Evolutionary conservation across 805 yeast species (phyloP).

Genomic region (Yamadazyma nakazawae): DNA sequence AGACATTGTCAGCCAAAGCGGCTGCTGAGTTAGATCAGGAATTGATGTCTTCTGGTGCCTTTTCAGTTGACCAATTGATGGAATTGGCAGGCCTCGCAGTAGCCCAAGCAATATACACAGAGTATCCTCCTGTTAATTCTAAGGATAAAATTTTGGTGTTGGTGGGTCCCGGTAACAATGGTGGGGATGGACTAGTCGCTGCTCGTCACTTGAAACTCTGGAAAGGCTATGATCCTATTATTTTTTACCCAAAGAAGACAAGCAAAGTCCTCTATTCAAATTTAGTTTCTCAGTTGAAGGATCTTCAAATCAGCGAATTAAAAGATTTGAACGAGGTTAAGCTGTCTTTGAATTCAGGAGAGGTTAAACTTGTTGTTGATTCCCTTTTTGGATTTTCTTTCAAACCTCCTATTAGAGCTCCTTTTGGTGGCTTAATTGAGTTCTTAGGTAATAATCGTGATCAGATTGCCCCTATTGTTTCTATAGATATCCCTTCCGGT

Average conservation of each 20-base stretch:
- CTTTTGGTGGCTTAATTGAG: conserved; percentile 51
- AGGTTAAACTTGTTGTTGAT: conserved; percentile 54
- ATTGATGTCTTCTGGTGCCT: conserved; percentile 80
- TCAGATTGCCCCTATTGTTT: conserved; percentile 59
- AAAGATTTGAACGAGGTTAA: conserved; percentile 33
- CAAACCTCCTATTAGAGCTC: conserved; percentile 80
- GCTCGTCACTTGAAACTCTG: conserved; percentile 84
- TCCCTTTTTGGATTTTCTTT: conserved; percentile 92
- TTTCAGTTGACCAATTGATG: conserved; percentile 86
- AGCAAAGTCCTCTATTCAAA: conserved; percentile 56
- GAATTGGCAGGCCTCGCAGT: conserved; percentile 95
- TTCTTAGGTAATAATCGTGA: conserved; percentile 29
- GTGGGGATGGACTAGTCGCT: conserved; percentile 96
- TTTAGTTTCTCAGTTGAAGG: conserved; percentile 62
- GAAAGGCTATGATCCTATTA: conserved; percentile 66
- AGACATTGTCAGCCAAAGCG: conserved; percentile 37
- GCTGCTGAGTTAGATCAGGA: conserved; percentile 84
- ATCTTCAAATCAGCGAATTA: conserved; percentile 61
- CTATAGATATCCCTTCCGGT: conserved; percentile 92
- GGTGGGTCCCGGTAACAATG: conserved; percentile 95
- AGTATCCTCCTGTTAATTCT: conserved; percentile 54
- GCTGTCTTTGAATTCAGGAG: conserved; percentile 7
- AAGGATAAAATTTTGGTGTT: conserved; percentile 55
- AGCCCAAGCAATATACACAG: conserved; percentile 74
- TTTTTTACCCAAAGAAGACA: conserved; percentile 72